These are phyloP conservation scores for Penicillium taxi DNA, from an alignment of 495 filamentous ascomycete genomes.

Conservation along the genomic window DNA sequence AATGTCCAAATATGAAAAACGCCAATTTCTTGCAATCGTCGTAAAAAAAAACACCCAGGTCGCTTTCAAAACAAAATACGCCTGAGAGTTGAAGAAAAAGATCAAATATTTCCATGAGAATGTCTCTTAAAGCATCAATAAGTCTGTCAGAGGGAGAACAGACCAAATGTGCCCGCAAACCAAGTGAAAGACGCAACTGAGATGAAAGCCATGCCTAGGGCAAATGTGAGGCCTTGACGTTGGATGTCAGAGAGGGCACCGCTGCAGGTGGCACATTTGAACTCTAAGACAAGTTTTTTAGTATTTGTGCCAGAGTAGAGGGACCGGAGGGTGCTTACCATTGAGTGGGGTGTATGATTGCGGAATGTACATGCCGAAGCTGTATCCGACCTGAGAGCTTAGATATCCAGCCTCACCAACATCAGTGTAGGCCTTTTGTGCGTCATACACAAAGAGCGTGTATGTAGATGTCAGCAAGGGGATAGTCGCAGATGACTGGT, in stretches of 20 bases:
- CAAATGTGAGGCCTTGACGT: conserved; percentile 58
- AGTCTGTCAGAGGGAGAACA: conserved; percentile 36
- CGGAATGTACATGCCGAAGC: conserved; percentile 75
- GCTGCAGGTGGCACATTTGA: conserved; percentile 62
- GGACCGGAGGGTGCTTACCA: conserved; percentile 30
- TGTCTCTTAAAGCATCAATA: background rate
- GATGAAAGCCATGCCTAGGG: conserved; percentile 63
- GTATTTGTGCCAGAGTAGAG: background rate
- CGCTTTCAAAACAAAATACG: conserved; percentile 16
- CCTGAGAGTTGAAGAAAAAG: conserved; percentile 5
- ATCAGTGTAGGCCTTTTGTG: conserved; percentile 52
- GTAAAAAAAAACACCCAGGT: conserved; percentile 10
- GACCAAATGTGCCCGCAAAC: conserved; percentile 67
- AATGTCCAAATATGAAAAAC: conserved; percentile 17
- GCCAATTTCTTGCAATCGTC: conserved; percentile 26
- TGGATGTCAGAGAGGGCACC: conserved; percentile 58
- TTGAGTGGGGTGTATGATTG: conserved; percentile 55
- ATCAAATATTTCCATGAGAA: conserved; percentile 20
- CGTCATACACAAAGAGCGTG: conserved; percentile 77
- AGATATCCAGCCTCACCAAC: conserved; percentile 66
- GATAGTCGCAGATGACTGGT: conserved; percentile 51
- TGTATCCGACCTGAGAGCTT: conserved; percentile 50
- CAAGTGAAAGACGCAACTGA: conserved; percentile 82
- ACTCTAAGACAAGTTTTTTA: conserved; percentile 35
- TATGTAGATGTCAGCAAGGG: conserved; percentile 68